phyloP scores from a whole-genome alignment of 73 alveolate species.

The Blepharisma stoltei region DNA sequence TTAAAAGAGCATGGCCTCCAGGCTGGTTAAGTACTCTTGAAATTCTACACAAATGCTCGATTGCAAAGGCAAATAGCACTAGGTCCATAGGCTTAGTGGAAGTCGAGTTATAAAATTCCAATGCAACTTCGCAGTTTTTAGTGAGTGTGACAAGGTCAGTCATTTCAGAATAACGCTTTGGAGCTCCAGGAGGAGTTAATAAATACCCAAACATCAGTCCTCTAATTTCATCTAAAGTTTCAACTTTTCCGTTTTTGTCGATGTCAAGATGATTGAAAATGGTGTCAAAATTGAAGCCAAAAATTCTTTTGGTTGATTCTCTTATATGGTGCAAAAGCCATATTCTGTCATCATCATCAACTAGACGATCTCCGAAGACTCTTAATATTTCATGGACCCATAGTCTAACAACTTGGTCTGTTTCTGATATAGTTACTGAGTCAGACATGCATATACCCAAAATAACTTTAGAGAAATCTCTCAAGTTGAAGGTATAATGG shows the following conservation, averaged over 20 bases:
- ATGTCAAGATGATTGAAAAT: slow-evolving; percentile 73
- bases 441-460: slow-evolving; percentile 95
- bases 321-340: slow-evolving; percentile 94
- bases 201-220: slow-evolving; percentile 91
- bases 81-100: slow-evolving; percentile 93
- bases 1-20: slow-evolving; percentile 98
- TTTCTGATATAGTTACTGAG: slow-evolving; percentile 70
- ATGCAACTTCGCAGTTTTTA: slow-evolving; percentile 86
- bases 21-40: slow-evolving; percentile 94
- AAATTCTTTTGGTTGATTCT: slow-evolving; percentile 86
- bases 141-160: slow-evolving; percentile 67
- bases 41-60: slow-evolving; percentile 97
- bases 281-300: slow-evolving; percentile 91
- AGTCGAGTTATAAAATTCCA: slow-evolving; percentile 49
- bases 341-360: slow-evolving; percentile 95
- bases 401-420: slow-evolving; percentile 85
- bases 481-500: slow-evolving; percentile 97
- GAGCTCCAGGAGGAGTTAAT: slow-evolving; percentile 81
- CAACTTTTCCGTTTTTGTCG: slow-evolving; percentile 87
- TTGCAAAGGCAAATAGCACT: slow-evolving; percentile 96
- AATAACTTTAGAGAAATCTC: slow-evolving; percentile 98
- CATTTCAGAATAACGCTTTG: slow-evolving; percentile 87
- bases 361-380: slow-evolving; percentile 98
- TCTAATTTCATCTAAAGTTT: slow-evolving; percentile 89
- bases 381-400: slow-evolving; percentile 98